phyloP scores from a whole-genome alignment of 2,329 filamentous ascomycete genomes.

The Alternaria consortialis region DNA sequence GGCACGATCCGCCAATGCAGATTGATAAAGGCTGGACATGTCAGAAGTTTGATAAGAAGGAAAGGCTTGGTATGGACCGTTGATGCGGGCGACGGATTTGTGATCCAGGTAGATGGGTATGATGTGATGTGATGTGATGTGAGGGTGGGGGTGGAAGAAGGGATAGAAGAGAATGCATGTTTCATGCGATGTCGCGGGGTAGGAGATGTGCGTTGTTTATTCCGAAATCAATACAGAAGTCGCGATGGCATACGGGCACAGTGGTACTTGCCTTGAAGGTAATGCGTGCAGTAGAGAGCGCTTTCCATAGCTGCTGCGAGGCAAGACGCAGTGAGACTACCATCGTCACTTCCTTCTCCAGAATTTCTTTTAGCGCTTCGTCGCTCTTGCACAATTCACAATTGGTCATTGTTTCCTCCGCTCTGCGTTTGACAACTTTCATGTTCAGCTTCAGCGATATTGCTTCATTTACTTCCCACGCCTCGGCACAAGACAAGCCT shows the following conservation, averaged over 20 bases:
- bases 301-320: not conserved
- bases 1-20: constrained; percentile 25
- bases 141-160: not conserved
- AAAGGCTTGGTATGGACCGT: constrained; percentile 20
- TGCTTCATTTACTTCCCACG: constrained; percentile 16
- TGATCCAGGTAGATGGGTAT: not conserved
- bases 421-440: not conserved
- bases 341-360: not conserved
- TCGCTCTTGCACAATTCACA: not conserved
- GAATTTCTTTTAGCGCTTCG: not conserved
- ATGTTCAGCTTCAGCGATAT: constrained; percentile 11
- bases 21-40: constrained; percentile 14
- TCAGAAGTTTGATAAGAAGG: constrained; percentile 31
- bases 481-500: constrained; percentile 3
- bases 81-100: constrained; percentile 18
- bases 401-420: not conserved
- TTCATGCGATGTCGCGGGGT: constrained; percentile 2
- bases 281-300: not conserved
- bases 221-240: not conserved
- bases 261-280: not conserved
- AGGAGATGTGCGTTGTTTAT: not conserved
- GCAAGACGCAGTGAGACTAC: not conserved
- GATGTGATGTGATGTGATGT: constrained; percentile 4
- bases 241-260: not conserved
- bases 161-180: constrained; percentile 2